These are phyloP conservation scores for Apiospora kogelbergensis DNA, from an alignment of 2,329 filamentous ascomycete genomes.

Conservation along the genomic window DNA sequence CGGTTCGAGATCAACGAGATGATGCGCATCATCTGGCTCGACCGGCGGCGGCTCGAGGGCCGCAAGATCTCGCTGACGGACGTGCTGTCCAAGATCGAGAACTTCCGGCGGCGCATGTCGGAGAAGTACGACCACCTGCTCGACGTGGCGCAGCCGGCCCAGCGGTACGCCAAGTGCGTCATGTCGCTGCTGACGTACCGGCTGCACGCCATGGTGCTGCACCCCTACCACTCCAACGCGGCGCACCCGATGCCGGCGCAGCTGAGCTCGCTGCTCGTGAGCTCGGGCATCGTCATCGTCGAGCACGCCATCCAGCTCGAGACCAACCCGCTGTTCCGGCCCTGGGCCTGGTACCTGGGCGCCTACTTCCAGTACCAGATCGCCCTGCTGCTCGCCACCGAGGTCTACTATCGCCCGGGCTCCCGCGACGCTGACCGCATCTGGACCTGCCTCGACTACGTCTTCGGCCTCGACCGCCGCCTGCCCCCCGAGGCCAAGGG, in stretches of 20 bases:
- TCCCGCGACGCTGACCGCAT: conserved; percentile 63
- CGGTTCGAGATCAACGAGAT: conserved; percentile 74
- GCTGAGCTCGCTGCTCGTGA: conserved; percentile 62
- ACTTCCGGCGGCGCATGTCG: conserved; percentile 63
- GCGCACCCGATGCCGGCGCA: conserved; percentile 56
- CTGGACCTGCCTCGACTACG: conserved; percentile 71
- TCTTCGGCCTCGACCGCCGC: conserved; percentile 61
- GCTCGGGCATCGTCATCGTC: conserved; percentile 54
- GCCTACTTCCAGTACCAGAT: conserved; percentile 73
- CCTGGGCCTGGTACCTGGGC: conserved; percentile 70
- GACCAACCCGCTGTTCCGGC: conserved; percentile 43
- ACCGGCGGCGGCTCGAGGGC: conserved; percentile 63
- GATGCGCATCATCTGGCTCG: conserved; percentile 68
- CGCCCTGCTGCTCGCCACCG: conserved; percentile 66
- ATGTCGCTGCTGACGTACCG: conserved; percentile 64
- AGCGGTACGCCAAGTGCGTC: conserved; percentile 62
- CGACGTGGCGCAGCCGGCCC: conserved; percentile 57
- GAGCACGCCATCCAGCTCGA: conserved; percentile 49
- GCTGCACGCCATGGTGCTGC: conserved; percentile 66
- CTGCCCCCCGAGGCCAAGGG: conserved; percentile 57
- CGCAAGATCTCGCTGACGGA: conserved; percentile 62
- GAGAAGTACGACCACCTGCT: conserved; percentile 66
- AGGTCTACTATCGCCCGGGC: conserved; percentile 61
- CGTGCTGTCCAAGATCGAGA: conserved; percentile 67
- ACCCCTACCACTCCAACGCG: conserved; percentile 60